Percentiles rank a stretch among this genome's conserved stretches.
These are phyloP conservation scores for Candolleomyces aberdarensis DNA, from an alignment of 768 basidiomycete species.

Conservation along the genomic window DNA sequence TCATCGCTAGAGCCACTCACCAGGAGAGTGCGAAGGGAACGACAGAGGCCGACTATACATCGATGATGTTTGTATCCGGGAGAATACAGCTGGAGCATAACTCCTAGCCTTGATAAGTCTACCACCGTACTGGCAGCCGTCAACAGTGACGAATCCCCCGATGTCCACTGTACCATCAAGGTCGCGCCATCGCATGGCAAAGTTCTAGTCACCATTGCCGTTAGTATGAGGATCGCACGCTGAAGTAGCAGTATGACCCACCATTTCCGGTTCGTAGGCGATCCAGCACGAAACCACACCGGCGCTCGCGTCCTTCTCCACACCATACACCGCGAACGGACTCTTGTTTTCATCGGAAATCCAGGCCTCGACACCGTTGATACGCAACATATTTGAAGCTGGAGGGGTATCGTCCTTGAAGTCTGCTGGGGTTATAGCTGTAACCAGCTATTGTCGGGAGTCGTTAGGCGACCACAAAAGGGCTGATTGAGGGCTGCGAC, in stretches of 20 bases:
- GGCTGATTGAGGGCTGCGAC: constrained; percentile 5
- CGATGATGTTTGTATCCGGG: constrained; percentile 27
- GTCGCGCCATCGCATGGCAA: constrained; percentile 20
- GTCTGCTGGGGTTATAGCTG: constrained; percentile 3
- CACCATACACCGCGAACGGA: constrained; percentile 21
- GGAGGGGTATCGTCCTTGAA: background rate
- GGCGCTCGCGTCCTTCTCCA: constrained; percentile 21
- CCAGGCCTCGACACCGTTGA: constrained; percentile 29
- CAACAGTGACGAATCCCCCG: constrained; percentile 28
- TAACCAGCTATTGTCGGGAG: constrained; percentile 2
- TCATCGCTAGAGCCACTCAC: constrained; percentile 11
- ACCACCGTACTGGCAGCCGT: constrained; percentile 27
- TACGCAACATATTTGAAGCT: constrained; percentile 21
- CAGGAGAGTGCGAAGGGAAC: constrained; percentile 15
- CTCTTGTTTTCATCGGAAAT: constrained; percentile 26
- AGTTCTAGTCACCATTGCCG: constrained; percentile 17
- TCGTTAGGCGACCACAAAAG: constrained; percentile 2
- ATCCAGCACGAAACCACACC: constrained; percentile 28
- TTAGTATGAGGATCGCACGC: constrained; percentile 7
- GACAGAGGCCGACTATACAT: constrained; percentile 25
- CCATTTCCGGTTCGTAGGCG: constrained; percentile 25
- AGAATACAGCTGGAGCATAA: constrained; percentile 29
- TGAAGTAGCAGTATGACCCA: constrained; percentile 12
- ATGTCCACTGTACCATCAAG: constrained; percentile 19
- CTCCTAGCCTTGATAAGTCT: constrained; percentile 27